Percentiles rank a stretch among this genome's conserved stretches.
Conservation (phyloP, 192 early-diverging fungal species). For the Coemansia sp. region DNA sequence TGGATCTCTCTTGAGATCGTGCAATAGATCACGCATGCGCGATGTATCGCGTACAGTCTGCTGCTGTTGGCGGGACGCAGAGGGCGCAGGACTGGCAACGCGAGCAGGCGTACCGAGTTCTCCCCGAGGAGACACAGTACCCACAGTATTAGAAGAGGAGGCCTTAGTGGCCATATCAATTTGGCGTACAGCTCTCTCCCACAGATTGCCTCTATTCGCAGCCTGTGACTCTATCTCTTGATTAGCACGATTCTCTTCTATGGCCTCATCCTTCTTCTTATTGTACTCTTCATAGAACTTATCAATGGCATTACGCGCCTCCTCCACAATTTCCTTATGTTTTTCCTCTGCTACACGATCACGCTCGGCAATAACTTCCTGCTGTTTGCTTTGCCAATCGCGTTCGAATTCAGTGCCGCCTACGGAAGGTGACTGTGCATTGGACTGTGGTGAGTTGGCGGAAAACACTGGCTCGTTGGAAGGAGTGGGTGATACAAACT, state of each 20-base stretch:
- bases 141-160: not conserved
- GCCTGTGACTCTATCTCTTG: conserved; percentile 55
- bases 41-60: conserved; percentile 56
- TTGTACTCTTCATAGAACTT: conserved; percentile 82
- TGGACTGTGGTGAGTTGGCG: not conserved
- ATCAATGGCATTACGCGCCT: conserved; percentile 68
- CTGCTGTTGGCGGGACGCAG: conserved; percentile 11
- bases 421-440: not conserved
- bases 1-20: conserved; percentile 65
- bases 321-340: conserved; percentile 59
- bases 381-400: conserved; percentile 67
- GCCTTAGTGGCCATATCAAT: conserved; percentile 60
- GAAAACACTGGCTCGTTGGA: too few relatives aligned
- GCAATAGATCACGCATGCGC: conserved; percentile 69
- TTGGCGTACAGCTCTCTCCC: conserved; percentile 71
- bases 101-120: not conserved
- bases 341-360: conserved; percentile 57
- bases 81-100: conserved; percentile 7
- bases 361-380: conserved; percentile 57
- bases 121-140: not conserved
- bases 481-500: too few relatives aligned
- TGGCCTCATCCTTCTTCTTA: conserved; percentile 64
- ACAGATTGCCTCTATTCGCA: conserved; percentile 61
- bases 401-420: conserved; percentile 41
- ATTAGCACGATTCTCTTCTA: conserved; percentile 60